These are phyloP conservation scores for Excoecaria agallocha DNA, from an alignment of 345 rosid species.

Conservation along the genomic window DNA sequence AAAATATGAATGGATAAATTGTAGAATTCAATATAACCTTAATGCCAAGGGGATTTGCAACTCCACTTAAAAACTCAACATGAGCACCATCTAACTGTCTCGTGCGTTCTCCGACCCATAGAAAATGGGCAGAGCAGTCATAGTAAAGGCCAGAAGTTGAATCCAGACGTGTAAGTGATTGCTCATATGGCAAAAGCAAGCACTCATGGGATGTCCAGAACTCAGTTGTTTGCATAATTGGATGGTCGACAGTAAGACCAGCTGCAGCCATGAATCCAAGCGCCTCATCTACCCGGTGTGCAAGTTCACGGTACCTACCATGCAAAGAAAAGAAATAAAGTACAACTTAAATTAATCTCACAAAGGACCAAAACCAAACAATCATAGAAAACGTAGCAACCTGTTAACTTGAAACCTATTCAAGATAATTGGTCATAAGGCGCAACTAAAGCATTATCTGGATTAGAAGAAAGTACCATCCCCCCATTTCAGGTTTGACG, in stretches of 20 bases:
- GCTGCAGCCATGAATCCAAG: slow-evolving; percentile 34
- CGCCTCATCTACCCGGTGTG: slow-evolving; percentile 31
- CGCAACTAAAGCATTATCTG: not conserved
- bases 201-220: slow-evolving; percentile 38
- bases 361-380: slow-evolving; percentile 2
- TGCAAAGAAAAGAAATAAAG: not conserved
- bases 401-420: not conserved
- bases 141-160: slow-evolving; percentile 34
- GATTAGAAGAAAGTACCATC: too few relatives aligned
- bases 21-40: slow-evolving; percentile 13
- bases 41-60: slow-evolving; percentile 34
- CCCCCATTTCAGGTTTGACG: too few relatives aligned
- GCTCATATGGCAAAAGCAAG: slow-evolving; percentile 35
- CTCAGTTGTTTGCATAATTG: slow-evolving; percentile 30
- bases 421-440: not conserved
- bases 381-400: not conserved
- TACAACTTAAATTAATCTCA: not conserved
- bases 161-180: slow-evolving; percentile 32
- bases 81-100: slow-evolving; percentile 36
- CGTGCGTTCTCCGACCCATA: slow-evolving; percentile 33
- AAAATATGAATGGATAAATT: not conserved
- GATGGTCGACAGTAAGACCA: slow-evolving; percentile 35
- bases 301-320: slow-evolving; percentile 32
- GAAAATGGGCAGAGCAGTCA: slow-evolving; percentile 35
- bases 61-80: slow-evolving; percentile 28